Conservation (phyloP, 495 filamentous ascomycete species). For the Trichoderma parareesei region DNA sequence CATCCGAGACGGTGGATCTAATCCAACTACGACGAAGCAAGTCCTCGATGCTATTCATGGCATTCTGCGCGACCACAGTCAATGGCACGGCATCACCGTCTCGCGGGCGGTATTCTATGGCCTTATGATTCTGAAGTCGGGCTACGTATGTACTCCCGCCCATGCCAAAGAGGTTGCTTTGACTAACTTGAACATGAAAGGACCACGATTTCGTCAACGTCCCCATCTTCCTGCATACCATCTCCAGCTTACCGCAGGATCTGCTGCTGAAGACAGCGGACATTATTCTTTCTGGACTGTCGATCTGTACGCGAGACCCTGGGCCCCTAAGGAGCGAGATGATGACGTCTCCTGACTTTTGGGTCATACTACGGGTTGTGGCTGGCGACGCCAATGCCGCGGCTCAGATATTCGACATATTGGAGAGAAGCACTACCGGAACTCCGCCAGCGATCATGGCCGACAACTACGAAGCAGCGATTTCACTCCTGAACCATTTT, state of each 20-base stretch:
- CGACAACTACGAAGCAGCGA: constrained; percentile 87
- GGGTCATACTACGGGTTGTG: constrained; percentile 78
- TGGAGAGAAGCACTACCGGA: constrained; percentile 61
- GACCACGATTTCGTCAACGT: constrained; percentile 85
- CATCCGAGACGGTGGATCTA: constrained; percentile 64
- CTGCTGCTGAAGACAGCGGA: constrained; percentile 66
- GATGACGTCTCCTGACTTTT: constrained; percentile 94
- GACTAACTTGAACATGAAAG: constrained; percentile 26
- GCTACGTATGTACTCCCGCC: constrained; percentile 58
- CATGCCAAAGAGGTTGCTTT: background rate
- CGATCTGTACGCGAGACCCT: constrained; percentile 67
- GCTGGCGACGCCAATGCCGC: constrained; percentile 59
- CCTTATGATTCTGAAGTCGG: constrained; percentile 71
- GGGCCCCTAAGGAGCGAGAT: constrained; percentile 80
- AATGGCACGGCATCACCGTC: constrained; percentile 70
- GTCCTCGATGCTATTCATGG: constrained; percentile 73
- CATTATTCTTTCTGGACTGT: constrained; percentile 68
- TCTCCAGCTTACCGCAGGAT: constrained; percentile 77
- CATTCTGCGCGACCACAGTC: constrained; percentile 67
- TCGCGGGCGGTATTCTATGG: constrained; percentile 83
- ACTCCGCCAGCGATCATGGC: constrained; percentile 71
- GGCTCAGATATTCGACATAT: constrained; percentile 70
- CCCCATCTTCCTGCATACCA: constrained; percentile 85
- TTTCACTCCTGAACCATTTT: constrained; percentile 82
- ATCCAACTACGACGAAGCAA: constrained; percentile 63